phyloP scores from a whole-genome alignment of 1,284 basidiomycete genomes.

The Blastosporella zonata region DNA sequence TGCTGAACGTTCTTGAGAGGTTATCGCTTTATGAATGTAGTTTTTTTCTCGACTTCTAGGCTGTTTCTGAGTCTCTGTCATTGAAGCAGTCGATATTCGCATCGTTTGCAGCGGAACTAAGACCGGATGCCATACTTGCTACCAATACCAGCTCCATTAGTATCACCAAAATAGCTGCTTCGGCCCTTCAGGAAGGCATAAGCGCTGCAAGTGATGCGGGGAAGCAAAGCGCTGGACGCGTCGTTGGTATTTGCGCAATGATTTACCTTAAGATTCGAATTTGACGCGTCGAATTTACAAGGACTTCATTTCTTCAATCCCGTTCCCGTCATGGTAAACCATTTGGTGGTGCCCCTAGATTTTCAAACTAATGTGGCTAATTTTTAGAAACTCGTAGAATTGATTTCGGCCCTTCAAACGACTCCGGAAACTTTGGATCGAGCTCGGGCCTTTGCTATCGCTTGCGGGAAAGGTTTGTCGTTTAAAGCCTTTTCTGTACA shows the following conservation, averaged over 20 bases:
- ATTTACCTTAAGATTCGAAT: conserved; percentile 1
- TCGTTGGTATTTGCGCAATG: conserved; percentile 58
- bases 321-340: conserved; percentile 84
- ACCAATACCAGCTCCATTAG: conserved; percentile 95
- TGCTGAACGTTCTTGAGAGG: conserved; percentile 5
- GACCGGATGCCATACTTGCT: conserved; percentile 80
- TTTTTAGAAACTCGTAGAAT: conserved; percentile 83
- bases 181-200: conserved; percentile 59
- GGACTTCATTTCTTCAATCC: conserved; percentile 97
- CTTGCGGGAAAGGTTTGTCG: conserved; percentile 82
- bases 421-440: conserved; percentile 71
- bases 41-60: conserved; percentile 42
- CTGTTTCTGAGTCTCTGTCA: conserved; percentile 83
- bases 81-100: conserved; percentile 83
- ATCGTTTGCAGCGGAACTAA: conserved; percentile 64
- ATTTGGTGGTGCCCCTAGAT: neutral
- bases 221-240: conserved; percentile 59
- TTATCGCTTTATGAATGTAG: neutral
- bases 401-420: conserved; percentile 93
- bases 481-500: neutral
- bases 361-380: neutral
- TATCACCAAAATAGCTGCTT: conserved; percentile 89
- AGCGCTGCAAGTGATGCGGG: conserved; percentile 61
- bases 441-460: conserved; percentile 80
- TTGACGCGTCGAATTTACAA: conserved; percentile 26